These are phyloP conservation scores for Themeda triandra DNA, from an alignment of 176 grass and related monocot species.

Conservation along the genomic window DNA sequence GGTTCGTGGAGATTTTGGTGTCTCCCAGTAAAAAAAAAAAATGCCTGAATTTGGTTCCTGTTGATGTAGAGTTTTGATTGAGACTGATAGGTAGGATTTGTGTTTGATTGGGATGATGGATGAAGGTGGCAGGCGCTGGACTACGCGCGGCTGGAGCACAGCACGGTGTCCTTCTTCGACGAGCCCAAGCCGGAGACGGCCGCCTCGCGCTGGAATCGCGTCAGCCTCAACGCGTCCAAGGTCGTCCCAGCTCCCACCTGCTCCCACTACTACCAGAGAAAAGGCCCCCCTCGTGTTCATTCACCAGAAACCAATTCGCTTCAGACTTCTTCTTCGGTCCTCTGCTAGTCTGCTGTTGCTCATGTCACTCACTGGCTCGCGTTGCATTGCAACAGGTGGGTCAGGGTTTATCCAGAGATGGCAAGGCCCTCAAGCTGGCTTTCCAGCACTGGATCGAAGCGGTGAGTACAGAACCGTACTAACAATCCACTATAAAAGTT, in stretches of 20 bases:
- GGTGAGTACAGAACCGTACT: constrained; percentile 54
- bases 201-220: constrained; percentile 79
- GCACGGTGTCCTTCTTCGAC: constrained; percentile 83
- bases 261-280: neutral
- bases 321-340: neutral
- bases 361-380: neutral
- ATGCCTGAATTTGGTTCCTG: neutral
- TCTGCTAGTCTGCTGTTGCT: neutral
- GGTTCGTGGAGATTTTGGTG: neutral
- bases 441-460: constrained; percentile 99
- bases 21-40: neutral
- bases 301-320: neutral
- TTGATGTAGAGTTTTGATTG: constrained; percentile 5
- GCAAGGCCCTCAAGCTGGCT: constrained; percentile 69
- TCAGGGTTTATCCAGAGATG: constrained; percentile 70
- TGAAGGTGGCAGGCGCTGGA: constrained; percentile 85
- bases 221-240: constrained; percentile 85
- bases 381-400: constrained; percentile 54
- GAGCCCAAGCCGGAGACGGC: constrained; percentile 62
- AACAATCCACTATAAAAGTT: neutral
- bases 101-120: neutral
- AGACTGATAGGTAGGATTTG: neutral
- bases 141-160: constrained; percentile 66
- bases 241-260: constrained; percentile 11
- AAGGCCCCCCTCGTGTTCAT: neutral